Evolutionary conservation across 1,284 basidiomycete genomes (phyloP).

Genomic region (Irpex sp.): DNA sequence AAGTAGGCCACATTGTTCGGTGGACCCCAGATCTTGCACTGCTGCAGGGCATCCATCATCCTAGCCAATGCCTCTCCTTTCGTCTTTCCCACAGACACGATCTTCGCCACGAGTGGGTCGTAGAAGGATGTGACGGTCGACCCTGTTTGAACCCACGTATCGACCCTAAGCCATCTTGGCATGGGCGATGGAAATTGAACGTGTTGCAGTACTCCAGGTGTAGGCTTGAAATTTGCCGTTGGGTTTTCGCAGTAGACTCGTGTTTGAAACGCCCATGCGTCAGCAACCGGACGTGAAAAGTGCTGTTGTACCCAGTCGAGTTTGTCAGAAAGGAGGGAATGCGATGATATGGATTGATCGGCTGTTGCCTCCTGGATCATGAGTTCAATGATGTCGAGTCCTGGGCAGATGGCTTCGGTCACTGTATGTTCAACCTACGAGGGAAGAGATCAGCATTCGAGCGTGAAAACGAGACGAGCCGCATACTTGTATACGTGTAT

Average conservation of each 20-base stretch:
- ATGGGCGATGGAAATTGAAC: constrained; percentile 37
- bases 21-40: constrained; percentile 42
- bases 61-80: constrained; percentile 40
- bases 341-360: constrained; percentile 22
- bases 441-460: neutral
- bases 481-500: constrained; percentile 61
- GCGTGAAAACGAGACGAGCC: neutral
- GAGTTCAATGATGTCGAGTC: constrained; percentile 62
- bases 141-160: constrained; percentile 52
- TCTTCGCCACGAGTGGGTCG: constrained; percentile 55
- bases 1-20: constrained; percentile 59
- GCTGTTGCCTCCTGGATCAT: constrained; percentile 58
- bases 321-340: constrained; percentile 18
- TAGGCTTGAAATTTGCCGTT: constrained; percentile 52
- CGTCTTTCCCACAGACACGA: constrained; percentile 42
- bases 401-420: constrained; percentile 55
- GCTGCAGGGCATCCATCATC: constrained; percentile 33
- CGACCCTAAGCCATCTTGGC: constrained; percentile 45
- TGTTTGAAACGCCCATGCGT: constrained; percentile 54
- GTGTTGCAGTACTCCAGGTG: constrained; percentile 58
- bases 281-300: constrained; percentile 25
- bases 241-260: constrained; percentile 71
- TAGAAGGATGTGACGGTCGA: constrained; percentile 51
- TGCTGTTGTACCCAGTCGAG: constrained; percentile 29
- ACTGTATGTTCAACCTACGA: constrained; percentile 65